Percentiles rank a stretch among this genome's conserved stretches.
phyloP scores from a whole-genome alignment of 306 rosid species.

The Cucurbita ficifolia region DNA sequence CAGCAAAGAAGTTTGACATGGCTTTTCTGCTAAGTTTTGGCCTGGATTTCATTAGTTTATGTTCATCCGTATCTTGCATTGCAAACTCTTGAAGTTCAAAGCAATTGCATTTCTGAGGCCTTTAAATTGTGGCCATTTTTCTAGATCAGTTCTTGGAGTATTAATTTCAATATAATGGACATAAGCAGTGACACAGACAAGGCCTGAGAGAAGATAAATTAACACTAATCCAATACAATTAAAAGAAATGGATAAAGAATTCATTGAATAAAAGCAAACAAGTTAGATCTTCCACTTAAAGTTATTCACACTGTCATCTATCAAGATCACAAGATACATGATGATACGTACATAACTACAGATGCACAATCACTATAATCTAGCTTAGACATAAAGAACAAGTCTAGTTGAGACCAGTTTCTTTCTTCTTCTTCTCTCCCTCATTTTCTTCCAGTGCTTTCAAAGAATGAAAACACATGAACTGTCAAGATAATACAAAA shows the following conservation, averaged over 20 bases:
- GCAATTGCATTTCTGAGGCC: constrained; percentile 1
- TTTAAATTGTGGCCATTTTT: neutral
- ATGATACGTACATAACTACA: neutral
- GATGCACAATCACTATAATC: neutral
- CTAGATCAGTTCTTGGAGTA: neutral
- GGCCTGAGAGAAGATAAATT: neutral
- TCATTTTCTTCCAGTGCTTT: neutral
- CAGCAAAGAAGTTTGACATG: constrained; percentile 50
- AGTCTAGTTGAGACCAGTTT: neutral
- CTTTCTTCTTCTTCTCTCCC: neutral
- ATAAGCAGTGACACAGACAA: neutral
- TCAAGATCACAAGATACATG: neutral
- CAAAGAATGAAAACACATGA: neutral
- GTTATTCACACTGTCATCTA: neutral
- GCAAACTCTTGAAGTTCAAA: constrained; percentile 1
- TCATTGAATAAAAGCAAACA: neutral
- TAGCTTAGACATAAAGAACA: neutral
- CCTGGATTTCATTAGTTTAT: constrained; percentile 28
- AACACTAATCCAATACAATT: neutral
- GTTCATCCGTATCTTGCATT: neutral
- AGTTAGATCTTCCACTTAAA: neutral
- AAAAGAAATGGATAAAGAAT: neutral
- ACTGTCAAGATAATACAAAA: neutral
- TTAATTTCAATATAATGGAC: neutral
- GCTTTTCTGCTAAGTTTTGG: constrained; percentile 37